phyloP scores from a whole-genome alignment of 176 grass and related monocot species.

The Tuctoria greenei region DNA sequence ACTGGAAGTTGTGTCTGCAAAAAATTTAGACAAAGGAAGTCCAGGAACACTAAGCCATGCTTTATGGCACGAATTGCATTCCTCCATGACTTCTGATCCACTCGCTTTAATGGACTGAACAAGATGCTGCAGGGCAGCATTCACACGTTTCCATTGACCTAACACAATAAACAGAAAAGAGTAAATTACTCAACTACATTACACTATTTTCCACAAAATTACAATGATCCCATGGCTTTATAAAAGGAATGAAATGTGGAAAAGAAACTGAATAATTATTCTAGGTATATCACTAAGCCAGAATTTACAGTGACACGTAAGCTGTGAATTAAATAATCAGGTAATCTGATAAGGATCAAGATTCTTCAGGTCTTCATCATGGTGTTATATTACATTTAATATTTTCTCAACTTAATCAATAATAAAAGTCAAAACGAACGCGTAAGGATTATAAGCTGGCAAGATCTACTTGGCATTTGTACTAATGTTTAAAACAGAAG shows the following conservation, averaged over 20 bases:
- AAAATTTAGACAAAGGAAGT: conserved; percentile 63
- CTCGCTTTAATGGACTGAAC: conserved; percentile 53
- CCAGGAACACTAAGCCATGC: conserved; percentile 46
- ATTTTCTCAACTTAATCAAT: conserved; percentile 1
- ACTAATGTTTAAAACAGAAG: background rate
- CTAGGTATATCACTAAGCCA: conserved; percentile 15
- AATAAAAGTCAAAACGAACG: background rate
- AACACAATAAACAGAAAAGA: conserved; percentile 30
- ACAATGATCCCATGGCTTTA: background rate
- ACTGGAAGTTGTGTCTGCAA: conserved; percentile 41
- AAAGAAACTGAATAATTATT: background rate
- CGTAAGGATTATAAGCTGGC: background rate
- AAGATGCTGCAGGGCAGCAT: conserved; percentile 70
- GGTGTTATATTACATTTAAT: conserved; percentile 18
- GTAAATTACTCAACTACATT: conserved; percentile 17
- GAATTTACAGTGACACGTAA: background rate
- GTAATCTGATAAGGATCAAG: conserved; percentile 15
- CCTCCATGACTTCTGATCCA: conserved; percentile 19
- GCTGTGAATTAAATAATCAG: conserved; percentile 1
- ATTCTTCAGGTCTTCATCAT: background rate
- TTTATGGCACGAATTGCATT: conserved; percentile 46
- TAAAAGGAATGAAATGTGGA: background rate
- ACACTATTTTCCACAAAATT: conserved; percentile 24
- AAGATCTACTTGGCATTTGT: conserved; percentile 21
- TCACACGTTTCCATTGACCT: conserved; percentile 86